These are phyloP conservation scores for Strigomonas galati DNA, from an alignment of 208 protist species.

Conservation along the genomic window DNA sequence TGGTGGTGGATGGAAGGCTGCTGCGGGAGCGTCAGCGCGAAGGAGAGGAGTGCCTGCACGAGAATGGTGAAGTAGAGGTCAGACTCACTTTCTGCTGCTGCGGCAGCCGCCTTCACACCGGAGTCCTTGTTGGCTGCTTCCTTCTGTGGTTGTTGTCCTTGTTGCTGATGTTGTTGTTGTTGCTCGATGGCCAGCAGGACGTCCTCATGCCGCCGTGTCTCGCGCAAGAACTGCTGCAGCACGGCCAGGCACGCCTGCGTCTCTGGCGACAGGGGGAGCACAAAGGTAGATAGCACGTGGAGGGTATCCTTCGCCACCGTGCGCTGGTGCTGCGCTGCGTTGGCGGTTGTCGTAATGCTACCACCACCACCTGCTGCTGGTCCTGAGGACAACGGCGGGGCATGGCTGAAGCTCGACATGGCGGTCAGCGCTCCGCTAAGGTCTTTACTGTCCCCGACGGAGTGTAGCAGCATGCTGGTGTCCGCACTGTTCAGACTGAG, in stretches of 20 bases:
- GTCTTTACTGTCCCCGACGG: too few species aligned
- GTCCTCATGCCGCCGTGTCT: conserved; percentile 43
- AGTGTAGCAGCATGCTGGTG: too few species aligned
- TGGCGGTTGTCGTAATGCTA: conserved; percentile 3
- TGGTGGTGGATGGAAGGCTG: conserved; percentile 22
- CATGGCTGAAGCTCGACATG: too few species aligned
- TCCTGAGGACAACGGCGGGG: background rate
- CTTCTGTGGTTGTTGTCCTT: background rate
- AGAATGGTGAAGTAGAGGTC: conserved; percentile 17
- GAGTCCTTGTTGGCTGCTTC: too few species aligned
- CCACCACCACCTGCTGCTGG: background rate
- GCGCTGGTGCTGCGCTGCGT: conserved; percentile 6
- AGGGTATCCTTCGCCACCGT: conserved; percentile 22
- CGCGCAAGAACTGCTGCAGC: conserved; percentile 35
- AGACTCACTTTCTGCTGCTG: conserved; percentile 11
- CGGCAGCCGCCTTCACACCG: too few species aligned
- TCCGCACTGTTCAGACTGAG: too few species aligned
- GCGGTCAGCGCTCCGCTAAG: too few species aligned
- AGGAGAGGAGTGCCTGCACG: conserved; percentile 37
- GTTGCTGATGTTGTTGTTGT: background rate
- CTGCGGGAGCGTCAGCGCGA: conserved; percentile 20
- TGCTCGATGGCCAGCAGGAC: conserved; percentile 38
- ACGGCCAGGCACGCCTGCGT: conserved; percentile 38
- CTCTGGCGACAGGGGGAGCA: conserved; percentile 67
- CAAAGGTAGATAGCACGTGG: conserved; percentile 36